These are phyloP conservation scores for Lanmaoa rubissima DNA, from an alignment of 768 basidiomycete species.

Conservation along the genomic window DNA sequence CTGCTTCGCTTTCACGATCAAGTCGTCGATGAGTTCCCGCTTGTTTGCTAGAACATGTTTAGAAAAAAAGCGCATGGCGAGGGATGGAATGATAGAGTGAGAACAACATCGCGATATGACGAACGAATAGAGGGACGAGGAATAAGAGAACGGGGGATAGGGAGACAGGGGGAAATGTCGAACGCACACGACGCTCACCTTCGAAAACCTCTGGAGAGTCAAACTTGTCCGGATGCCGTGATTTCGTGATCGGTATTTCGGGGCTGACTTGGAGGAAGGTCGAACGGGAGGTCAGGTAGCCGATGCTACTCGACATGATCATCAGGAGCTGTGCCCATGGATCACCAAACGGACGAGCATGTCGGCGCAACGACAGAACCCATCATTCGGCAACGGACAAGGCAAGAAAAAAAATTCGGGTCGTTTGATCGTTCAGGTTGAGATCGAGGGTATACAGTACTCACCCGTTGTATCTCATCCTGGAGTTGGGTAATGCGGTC, in stretches of 20 bases:
- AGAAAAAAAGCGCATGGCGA: background rate
- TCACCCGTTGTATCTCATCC: slow-evolving; percentile 88
- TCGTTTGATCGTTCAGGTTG: background rate
- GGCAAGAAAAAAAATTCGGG: background rate
- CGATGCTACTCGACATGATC: slow-evolving; percentile 83
- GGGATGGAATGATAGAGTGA: background rate
- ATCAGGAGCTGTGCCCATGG: slow-evolving; percentile 61
- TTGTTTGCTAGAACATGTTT: slow-evolving; percentile 57
- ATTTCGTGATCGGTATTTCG: slow-evolving; percentile 83
- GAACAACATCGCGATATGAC: background rate
- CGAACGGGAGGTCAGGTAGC: slow-evolving; percentile 74
- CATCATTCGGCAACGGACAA: background rate
- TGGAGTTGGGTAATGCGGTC: slow-evolving; percentile 95
- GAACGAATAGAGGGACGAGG: background rate
- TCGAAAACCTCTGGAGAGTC: slow-evolving; percentile 75
- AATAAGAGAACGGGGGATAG: too few species aligned
- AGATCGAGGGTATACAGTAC: slow-evolving; percentile 11
- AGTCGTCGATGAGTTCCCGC: slow-evolving; percentile 78
- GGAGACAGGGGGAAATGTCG: background rate
- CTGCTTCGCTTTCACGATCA: slow-evolving; percentile 86
- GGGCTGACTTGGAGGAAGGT: slow-evolving; percentile 77
- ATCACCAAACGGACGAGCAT: background rate
- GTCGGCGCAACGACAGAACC: background rate
- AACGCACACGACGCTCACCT: slow-evolving; percentile 39
- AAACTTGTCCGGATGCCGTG: slow-evolving; percentile 66